Evolutionary conservation across 169 alveolate species (phyloP).

Genomic region (Plasmodium chabaudi): DNA sequence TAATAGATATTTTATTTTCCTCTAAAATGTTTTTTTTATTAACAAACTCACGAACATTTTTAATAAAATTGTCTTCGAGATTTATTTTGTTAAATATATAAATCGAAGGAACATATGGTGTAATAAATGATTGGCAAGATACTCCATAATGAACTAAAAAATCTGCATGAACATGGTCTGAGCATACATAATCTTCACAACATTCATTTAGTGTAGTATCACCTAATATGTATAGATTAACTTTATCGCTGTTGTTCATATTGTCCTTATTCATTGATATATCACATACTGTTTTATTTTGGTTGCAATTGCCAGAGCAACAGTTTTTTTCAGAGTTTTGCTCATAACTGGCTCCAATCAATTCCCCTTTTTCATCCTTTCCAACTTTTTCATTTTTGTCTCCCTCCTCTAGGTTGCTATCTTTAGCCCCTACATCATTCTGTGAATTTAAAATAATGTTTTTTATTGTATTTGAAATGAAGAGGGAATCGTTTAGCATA

Average conservation of each 20-base stretch:
- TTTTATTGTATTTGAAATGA: conserved; percentile 11
- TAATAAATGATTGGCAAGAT: conserved; percentile 52
- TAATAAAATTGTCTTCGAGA: conserved; percentile 7
- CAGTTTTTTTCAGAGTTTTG: background rate
- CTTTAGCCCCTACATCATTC: background rate
- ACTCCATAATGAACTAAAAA: conserved; percentile 57
- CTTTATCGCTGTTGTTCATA: background rate
- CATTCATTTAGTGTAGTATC: conserved; percentile 68
- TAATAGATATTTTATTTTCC: conserved; percentile 17
- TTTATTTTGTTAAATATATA: conserved; percentile 46
- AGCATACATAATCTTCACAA: conserved; percentile 70
- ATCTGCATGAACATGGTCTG: conserved; percentile 74
- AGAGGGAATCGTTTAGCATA: conserved; percentile 58
- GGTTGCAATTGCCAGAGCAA: background rate
- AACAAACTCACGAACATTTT: conserved; percentile 8
- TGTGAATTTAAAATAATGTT: background rate
- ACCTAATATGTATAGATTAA: conserved; percentile 50
- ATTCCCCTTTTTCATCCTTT: background rate
- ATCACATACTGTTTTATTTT: background rate
- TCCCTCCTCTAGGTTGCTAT: background rate
- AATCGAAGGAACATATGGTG: conserved; percentile 42
- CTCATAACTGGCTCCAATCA: too few relatives aligned
- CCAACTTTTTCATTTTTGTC: background rate
- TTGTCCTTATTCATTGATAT: background rate
- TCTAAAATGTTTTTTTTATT: background rate